These are phyloP conservation scores for Irpex sp. DNA, from an alignment of 1,284 basidiomycete species.

Conservation along the genomic window DNA sequence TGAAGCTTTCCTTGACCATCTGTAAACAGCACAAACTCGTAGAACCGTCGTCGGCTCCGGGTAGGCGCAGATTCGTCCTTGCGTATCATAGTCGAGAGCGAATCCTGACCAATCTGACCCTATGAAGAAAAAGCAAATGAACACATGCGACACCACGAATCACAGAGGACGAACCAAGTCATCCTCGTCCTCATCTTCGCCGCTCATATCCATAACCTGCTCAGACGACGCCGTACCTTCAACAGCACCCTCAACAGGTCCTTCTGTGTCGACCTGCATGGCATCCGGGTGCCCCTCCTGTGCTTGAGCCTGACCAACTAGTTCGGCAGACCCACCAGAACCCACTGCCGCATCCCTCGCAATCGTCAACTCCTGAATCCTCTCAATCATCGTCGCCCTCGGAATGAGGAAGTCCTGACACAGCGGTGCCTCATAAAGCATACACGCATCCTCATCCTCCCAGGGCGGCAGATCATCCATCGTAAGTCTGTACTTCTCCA, in stretches of 20 bases:
- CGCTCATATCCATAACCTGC: not conserved
- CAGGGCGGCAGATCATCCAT: slow-evolving; percentile 51
- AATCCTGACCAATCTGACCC: slow-evolving; percentile 65
- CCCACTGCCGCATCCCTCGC: not conserved
- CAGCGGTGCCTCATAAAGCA: slow-evolving; percentile 41
- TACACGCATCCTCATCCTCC: slow-evolving; percentile 42
- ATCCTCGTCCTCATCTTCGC: slow-evolving; percentile 16
- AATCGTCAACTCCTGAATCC: slow-evolving; percentile 3
- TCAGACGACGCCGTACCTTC: not conserved
- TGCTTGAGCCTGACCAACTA: not conserved
- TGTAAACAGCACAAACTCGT: slow-evolving; percentile 36
- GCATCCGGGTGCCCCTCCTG: not conserved
- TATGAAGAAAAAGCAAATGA: slow-evolving; percentile 19
- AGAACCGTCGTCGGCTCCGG: slow-evolving; percentile 46
- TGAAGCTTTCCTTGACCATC: slow-evolving; percentile 44
- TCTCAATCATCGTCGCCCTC: slow-evolving; percentile 16
- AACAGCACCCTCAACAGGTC: not conserved
- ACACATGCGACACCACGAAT: not conserved
- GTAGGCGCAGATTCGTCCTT: slow-evolving; percentile 63
- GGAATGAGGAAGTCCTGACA: slow-evolving; percentile 43
- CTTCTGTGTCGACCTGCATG: not conserved
- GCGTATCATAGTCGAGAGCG: slow-evolving; percentile 62
- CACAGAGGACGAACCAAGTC: slow-evolving; percentile 16
- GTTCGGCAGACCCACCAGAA: not conserved
- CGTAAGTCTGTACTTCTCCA: slow-evolving; percentile 45